Evolutionary conservation across 225 moss, liverwort and hornwort genomes (phyloP).

Genomic region (Rhytidiadelphus loreus): DNA sequence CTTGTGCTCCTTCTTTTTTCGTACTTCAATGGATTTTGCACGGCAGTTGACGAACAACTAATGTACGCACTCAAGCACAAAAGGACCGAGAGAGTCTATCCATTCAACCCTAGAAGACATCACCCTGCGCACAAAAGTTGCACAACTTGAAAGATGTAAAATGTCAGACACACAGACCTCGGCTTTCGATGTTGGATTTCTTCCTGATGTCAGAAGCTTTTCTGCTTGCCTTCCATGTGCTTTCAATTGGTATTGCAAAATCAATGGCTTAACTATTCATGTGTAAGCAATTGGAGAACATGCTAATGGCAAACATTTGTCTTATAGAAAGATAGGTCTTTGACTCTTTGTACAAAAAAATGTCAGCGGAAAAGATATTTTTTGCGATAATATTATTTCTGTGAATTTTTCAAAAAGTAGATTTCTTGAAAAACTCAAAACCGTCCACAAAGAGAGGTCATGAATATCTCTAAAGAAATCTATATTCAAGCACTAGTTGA

Average conservation of each 20-base stretch:
- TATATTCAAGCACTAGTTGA: background rate
- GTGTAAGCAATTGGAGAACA: background rate
- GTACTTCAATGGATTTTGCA: background rate
- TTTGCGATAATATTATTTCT: background rate
- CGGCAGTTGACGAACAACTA: background rate
- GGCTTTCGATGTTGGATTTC: background rate
- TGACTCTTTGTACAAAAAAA: fast-evolving
- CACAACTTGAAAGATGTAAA: background rate
- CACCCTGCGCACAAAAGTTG: background rate
- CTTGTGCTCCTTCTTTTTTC: background rate
- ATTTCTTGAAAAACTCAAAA: background rate
- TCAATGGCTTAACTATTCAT: background rate
- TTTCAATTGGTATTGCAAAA: background rate
- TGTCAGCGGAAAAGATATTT: background rate
- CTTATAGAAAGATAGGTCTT: background rate
- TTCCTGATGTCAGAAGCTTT: background rate
- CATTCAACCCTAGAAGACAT: background rate
- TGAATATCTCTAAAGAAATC: background rate
- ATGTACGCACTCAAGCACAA: too few relatives aligned
- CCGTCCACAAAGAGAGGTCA: background rate
- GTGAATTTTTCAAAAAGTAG: background rate
- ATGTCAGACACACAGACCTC: background rate
- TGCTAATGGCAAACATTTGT: background rate
- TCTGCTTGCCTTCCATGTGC: background rate
- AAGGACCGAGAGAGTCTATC: background rate